Base-by-base conservation (phyloP, 140 eudicot genomes). In the Stevia rebaudiana region DNA sequence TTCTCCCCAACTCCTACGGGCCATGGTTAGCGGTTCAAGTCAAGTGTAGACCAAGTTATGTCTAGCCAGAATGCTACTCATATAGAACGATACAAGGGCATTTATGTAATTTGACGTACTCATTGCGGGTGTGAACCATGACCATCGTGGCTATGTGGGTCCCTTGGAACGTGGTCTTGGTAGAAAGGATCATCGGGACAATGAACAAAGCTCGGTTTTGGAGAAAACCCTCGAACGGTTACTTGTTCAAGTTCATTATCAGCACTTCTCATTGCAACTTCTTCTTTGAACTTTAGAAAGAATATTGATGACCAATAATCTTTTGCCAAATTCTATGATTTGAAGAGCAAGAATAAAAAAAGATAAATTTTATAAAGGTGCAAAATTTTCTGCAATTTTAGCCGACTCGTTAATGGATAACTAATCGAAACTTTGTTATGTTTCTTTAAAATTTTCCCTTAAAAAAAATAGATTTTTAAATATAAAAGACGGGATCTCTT, bases 281-380 rank as follows among this genome's bases (percentile, higher is more conserved):
- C 90, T 75, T 84, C 94, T 85, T 76, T 85, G 71, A 71, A 78
- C 79, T 78, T 89, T 59, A 81, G 33, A 70, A 76, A 89, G 81
- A 19, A 89, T 61, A 74, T 76, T 5, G 96, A 89, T 31, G 95
- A 82, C 96, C 90, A 89, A 65, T 85, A 89, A 72, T 89, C 95
- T 58, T 80, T 89, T 43, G 81, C 90, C 79, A 89, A 76, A 66
- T 83, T 89, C 95, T 89, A 63, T 71, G 71, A 68, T 7, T 31
- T 5, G 15, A 60, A 50, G 12, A 35, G n/a, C n/a, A n/a, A n/a
- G n/a, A n/a, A n/a, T n/a, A 58, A 25, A 58, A 5, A 11, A 1
- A 24, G 11, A 19, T 21, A 17, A 24, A 24, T 33, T 50, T 70
- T n/a, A 21, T n/a, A n/a, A n/a, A n/a, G n/a, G n/a, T n/a, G n/a